A percentile compares a stretch with the other conserved stretches of the same genome.
These are phyloP conservation scores for Camelina neglecta DNA, from an alignment of 345 rosid genomes.

Conservation along the genomic window DNA sequence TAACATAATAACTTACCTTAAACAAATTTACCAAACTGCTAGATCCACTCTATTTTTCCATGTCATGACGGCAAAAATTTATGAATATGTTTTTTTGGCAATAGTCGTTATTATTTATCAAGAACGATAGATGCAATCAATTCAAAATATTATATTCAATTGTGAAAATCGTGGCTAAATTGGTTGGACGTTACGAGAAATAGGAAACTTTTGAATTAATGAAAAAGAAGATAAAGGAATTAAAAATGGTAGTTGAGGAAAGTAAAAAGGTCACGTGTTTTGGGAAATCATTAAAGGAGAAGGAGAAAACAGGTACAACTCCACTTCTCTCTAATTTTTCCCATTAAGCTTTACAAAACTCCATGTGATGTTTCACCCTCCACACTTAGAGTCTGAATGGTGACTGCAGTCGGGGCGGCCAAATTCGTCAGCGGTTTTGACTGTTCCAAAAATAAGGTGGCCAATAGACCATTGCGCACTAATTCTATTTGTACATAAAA, in stretches of 20 bases:
- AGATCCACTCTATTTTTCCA: too few relatives aligned
- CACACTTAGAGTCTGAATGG: not conserved
- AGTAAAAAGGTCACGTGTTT: conserved; percentile 28
- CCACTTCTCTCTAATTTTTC: conserved; percentile 1
- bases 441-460: too few relatives aligned
- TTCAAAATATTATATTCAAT: too few relatives aligned
- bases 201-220: conserved; percentile 29
- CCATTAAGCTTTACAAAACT: conserved; percentile 17
- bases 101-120: too few relatives aligned
- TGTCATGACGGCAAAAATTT: too few relatives aligned
- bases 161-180: not conserved
- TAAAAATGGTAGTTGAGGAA: conserved; percentile 26
- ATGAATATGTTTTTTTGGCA: too few relatives aligned
- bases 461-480: too few relatives aligned
- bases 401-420: too few relatives aligned
- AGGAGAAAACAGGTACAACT: conserved; percentile 33
- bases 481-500: too few relatives aligned
- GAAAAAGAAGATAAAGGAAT: not conserved
- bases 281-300: conserved; percentile 22
- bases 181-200: conserved; percentile 32
- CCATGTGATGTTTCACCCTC: conserved; percentile 26
- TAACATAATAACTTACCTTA: not conserved
- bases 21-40: not conserved
- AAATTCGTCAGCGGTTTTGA: too few relatives aligned
- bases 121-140: too few relatives aligned